phyloP scores from a whole-genome alignment of 1,139 yeast genomes.

The Entelexis paramagnoliae region DNA sequence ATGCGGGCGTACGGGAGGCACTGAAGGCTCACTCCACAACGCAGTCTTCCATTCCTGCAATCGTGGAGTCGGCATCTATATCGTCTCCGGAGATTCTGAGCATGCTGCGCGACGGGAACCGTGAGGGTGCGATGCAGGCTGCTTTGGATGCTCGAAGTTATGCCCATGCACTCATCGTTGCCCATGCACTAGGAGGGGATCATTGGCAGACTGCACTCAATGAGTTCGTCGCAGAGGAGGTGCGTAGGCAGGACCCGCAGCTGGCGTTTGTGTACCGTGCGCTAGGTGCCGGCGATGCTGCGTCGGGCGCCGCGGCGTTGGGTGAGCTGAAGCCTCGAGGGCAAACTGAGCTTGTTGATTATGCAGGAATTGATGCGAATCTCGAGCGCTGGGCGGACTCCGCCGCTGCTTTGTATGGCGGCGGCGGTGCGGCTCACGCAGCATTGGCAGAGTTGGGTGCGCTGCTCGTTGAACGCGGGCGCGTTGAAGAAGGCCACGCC shows the following conservation, averaged over 20 bases:
- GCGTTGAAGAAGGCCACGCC: slow-evolving; percentile 22
- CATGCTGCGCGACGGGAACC: slow-evolving; percentile 50
- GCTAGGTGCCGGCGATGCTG: slow-evolving; percentile 42
- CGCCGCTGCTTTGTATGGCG: slow-evolving; percentile 27
- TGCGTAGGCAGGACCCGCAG: slow-evolving; percentile 39
- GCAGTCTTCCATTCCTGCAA: background rate
- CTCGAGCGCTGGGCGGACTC: slow-evolving; percentile 31
- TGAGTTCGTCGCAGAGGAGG: slow-evolving; percentile 40
- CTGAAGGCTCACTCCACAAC: background rate
- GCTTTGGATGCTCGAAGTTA: slow-evolving; percentile 60
- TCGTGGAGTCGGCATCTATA: background rate
- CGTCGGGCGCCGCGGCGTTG: slow-evolving; percentile 42
- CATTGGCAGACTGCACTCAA: slow-evolving; percentile 51
- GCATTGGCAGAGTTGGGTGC: slow-evolving; percentile 32
- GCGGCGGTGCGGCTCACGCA: slow-evolving; percentile 29
- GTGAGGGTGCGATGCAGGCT: slow-evolving; percentile 53
- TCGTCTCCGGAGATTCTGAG: slow-evolving; percentile 26
- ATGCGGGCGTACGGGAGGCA: background rate
- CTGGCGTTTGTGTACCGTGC: slow-evolving; percentile 56
- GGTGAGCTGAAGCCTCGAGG: slow-evolving; percentile 31
- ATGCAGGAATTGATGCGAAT: slow-evolving; percentile 16
- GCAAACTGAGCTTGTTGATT: slow-evolving; percentile 11
- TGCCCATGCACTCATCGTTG: slow-evolving; percentile 65
- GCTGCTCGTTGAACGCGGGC: slow-evolving; percentile 23
- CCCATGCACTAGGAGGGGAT: slow-evolving; percentile 54